A percentile compares a stretch with the other conserved stretches of the same genome.
Evolutionary conservation across 306 rosid species (phyloP).

Genomic region (Corylus americana): DNA sequence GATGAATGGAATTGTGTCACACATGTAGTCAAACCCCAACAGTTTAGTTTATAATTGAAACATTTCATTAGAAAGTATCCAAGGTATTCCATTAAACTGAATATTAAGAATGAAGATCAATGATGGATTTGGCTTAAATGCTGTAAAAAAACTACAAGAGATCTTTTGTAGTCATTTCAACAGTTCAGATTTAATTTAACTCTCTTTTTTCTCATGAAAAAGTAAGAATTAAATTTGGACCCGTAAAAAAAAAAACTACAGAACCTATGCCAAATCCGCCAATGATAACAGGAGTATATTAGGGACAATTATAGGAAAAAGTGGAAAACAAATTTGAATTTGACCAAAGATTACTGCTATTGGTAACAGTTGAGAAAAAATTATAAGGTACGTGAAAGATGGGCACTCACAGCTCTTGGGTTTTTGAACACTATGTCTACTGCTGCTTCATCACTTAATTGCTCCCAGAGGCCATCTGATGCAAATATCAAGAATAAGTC

Average conservation of each 20-base stretch:
- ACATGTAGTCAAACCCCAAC: background rate
- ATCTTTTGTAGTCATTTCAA: too few relatives aligned
- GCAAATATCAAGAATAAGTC: constrained; percentile 93
- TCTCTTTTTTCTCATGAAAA: too few relatives aligned
- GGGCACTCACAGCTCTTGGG: constrained; percentile 86
- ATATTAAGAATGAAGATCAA: background rate
- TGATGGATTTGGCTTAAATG: too few relatives aligned
- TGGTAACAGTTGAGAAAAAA: background rate
- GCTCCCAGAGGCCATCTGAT: constrained; percentile 99
- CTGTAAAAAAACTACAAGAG: too few relatives aligned
- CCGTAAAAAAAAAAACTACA: too few relatives aligned
- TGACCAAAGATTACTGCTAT: too few relatives aligned
- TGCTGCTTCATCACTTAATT: constrained; percentile 78
- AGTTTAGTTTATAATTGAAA: background rate
- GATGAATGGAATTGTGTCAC: constrained; percentile 8
- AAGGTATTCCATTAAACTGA: background rate
- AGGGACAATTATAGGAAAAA: too few relatives aligned
- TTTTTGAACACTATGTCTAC: constrained; percentile 81
- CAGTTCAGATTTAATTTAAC: too few relatives aligned
- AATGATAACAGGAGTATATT: background rate
- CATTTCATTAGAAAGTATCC: background rate
- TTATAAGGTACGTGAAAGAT: background rate
- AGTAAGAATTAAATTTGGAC: too few relatives aligned
- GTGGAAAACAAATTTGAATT: too few relatives aligned
- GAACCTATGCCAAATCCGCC: too few relatives aligned